phyloP scores from a whole-genome alignment of 2,329 filamentous ascomycete genomes.

The Camptophora hylomeconis region DNA sequence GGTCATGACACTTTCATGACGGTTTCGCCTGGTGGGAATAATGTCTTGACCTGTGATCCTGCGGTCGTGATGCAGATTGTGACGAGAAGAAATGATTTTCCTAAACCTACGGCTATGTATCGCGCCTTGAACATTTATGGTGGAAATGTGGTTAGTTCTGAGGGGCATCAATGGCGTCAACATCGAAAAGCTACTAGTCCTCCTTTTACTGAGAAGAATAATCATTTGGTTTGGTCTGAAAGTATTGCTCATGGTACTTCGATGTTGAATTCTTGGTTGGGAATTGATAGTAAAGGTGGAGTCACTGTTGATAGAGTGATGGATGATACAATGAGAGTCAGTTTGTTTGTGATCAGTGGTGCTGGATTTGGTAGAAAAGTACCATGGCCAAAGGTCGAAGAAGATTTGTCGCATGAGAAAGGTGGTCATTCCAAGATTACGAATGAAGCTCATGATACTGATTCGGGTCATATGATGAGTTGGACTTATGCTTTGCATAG shows the following conservation, averaged over 20 bases:
- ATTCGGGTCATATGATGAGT: slow-evolving; percentile 46
- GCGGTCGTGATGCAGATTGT: slow-evolving; percentile 55
- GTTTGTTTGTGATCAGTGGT: slow-evolving; percentile 48
- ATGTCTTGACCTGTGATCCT: slow-evolving; percentile 48
- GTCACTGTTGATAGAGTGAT: slow-evolving; percentile 44
- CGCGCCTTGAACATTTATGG: slow-evolving; percentile 52
- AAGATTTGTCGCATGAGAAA: slow-evolving; percentile 35
- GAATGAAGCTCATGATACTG: slow-evolving; percentile 16
- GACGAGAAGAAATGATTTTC: slow-evolving; percentile 55
- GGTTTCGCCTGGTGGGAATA: slow-evolving; percentile 43
- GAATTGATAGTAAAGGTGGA: slow-evolving; percentile 26
- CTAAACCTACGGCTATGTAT: slow-evolving; percentile 52
- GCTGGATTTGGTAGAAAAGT: slow-evolving; percentile 57
- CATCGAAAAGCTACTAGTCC: slow-evolving; percentile 61
- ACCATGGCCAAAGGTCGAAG: slow-evolving; percentile 46
- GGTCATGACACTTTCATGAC: slow-evolving; percentile 51
- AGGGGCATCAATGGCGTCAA: slow-evolving; percentile 56
- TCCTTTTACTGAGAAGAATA: slow-evolving; percentile 66
- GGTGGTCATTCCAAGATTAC: slow-evolving; percentile 24
- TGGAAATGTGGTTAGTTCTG: slow-evolving; percentile 56
- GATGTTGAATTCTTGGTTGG: slow-evolving; percentile 48
- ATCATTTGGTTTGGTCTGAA: slow-evolving; percentile 52
- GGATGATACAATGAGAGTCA: slow-evolving; percentile 52
- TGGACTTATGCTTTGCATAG: slow-evolving; percentile 51
- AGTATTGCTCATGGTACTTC: slow-evolving; percentile 49